Evolutionary conservation across 305 asterid species (phyloP).

Genomic region (Galium porrigens): DNA sequence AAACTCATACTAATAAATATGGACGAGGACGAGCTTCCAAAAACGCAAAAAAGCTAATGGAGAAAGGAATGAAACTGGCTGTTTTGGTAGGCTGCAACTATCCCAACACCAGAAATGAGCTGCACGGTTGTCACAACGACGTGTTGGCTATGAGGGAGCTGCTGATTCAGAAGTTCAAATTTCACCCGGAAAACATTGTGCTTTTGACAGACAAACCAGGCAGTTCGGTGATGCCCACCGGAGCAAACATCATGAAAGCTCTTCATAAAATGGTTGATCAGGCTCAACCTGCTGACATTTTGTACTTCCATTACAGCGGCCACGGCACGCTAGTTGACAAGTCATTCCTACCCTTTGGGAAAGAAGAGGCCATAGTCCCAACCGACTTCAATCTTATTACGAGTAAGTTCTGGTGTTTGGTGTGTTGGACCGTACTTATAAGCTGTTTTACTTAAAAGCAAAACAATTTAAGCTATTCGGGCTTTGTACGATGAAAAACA

Average conservation of each 20-base stretch:
- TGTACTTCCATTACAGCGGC: slow-evolving; percentile 72
- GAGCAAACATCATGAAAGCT: slow-evolving; percentile 54
- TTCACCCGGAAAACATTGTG: slow-evolving; percentile 26
- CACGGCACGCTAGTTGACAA: slow-evolving; percentile 49
- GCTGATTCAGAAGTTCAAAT: slow-evolving; percentile 40
- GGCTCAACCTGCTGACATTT: slow-evolving; percentile 43
- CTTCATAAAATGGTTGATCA: slow-evolving; percentile 36
- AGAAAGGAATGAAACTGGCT: slow-evolving; percentile 20
- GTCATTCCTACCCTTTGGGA: slow-evolving; percentile 18
- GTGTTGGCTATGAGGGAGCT: slow-evolving; percentile 43
- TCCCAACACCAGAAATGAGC: slow-evolving; percentile 36
- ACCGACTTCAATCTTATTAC: slow-evolving; percentile 71
- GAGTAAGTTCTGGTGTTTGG: slow-evolving; percentile 29
- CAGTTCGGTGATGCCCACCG: slow-evolving; percentile 44
- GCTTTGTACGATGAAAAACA: too few relatives aligned
- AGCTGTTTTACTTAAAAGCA: too few relatives aligned
- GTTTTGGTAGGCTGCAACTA: slow-evolving; percentile 41
- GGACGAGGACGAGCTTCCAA: background rate
- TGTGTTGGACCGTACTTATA: too few relatives aligned
- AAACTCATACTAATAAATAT: background rate
- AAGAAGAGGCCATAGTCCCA: slow-evolving; percentile 69
- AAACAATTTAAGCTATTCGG: too few relatives aligned
- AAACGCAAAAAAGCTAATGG: background rate
- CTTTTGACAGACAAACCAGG: slow-evolving; percentile 52
- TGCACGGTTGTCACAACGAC: slow-evolving; percentile 67